Conservation (phyloP, 2,329 filamentous ascomycete genomes). For the Fusarium avenaceum region DNA sequence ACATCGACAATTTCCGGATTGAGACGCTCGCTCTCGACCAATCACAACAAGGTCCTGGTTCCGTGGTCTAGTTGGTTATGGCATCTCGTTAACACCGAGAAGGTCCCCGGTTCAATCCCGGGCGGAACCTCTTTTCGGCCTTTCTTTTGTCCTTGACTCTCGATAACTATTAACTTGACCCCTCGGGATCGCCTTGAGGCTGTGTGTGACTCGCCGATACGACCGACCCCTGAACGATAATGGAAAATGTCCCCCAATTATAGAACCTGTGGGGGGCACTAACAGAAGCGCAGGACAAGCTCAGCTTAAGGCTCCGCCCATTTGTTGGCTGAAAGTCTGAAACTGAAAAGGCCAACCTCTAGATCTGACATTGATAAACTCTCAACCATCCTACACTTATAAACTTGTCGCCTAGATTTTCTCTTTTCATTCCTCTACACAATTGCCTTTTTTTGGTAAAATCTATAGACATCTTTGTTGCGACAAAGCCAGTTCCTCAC, state of each 20-base stretch:
- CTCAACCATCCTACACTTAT: conserved; percentile 4
- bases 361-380: conserved; percentile 29
- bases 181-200: conserved; percentile 18
- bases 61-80: conserved; percentile 31
- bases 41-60: conserved; percentile 5
- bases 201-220: conserved; percentile 9
- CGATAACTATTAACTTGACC: not conserved
- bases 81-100: conserved; percentile 31
- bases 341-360: conserved; percentile 22
- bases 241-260: conserved; percentile 22
- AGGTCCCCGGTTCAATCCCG: conserved; percentile 29
- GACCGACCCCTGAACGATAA: conserved; percentile 34
- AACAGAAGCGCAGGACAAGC: conserved; percentile 18
- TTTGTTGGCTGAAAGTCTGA: conserved; percentile 12
- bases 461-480: not conserved
- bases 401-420: not conserved
- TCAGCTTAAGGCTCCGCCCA: conserved; percentile 28
- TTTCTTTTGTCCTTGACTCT: not conserved
- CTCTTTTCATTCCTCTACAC: not conserved
- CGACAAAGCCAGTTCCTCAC: conserved; percentile 8
- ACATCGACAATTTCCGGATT: not conserved
- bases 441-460: conserved; percentile 16
- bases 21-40: not conserved
- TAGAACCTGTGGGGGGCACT: conserved; percentile 24
- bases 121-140: conserved; percentile 8